Conservation (phyloP, 1,284 basidiomycete genomes). For the Cutaneotrichosporon sp. region DNA sequence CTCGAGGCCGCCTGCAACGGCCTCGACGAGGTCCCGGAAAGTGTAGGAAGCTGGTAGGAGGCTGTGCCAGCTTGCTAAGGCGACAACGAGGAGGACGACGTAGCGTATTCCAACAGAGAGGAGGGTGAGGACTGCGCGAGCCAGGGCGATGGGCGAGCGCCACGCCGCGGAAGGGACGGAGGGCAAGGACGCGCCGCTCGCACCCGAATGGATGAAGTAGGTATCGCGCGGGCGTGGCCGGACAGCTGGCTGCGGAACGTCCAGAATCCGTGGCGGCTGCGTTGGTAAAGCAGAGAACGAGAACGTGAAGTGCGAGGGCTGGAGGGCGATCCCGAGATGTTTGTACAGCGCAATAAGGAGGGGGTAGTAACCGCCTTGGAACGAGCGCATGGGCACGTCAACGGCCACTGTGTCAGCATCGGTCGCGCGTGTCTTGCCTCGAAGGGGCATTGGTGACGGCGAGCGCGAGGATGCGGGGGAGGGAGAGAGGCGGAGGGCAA, state of each 20-base stretch:
- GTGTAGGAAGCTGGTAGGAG: conserved; percentile 32
- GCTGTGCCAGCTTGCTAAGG: conserved; percentile 52
- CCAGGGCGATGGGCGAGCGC: conserved; percentile 35
- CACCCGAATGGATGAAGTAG: conserved; percentile 62
- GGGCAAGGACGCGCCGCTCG: conserved; percentile 56
- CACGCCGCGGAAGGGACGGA: conserved; percentile 31
- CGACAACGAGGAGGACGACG: conserved; percentile 55
- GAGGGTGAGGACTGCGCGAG: conserved; percentile 44
- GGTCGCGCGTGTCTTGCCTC: background rate
- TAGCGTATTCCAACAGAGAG: conserved; percentile 55
- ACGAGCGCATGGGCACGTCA: conserved; percentile 72
- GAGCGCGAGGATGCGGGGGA: background rate
- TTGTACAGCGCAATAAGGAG: conserved; percentile 61
- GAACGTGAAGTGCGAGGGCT: conserved; percentile 59
- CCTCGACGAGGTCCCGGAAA: conserved; percentile 29
- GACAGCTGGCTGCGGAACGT: conserved; percentile 23
- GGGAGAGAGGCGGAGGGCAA: background rate
- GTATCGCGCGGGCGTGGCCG: conserved; percentile 33
- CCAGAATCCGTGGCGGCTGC: background rate
- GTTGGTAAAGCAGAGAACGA: conserved; percentile 57
- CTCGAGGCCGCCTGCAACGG: conserved; percentile 15
- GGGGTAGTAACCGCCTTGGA: conserved; percentile 71
- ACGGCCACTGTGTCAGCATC: conserved; percentile 38
- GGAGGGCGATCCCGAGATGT: conserved; percentile 52
- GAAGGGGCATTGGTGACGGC: background rate